These are phyloP conservation scores for Kurtzmaniella quercitrusa DNA, from an alignment of 1,139 yeast genomes.

Conservation along the genomic window DNA sequence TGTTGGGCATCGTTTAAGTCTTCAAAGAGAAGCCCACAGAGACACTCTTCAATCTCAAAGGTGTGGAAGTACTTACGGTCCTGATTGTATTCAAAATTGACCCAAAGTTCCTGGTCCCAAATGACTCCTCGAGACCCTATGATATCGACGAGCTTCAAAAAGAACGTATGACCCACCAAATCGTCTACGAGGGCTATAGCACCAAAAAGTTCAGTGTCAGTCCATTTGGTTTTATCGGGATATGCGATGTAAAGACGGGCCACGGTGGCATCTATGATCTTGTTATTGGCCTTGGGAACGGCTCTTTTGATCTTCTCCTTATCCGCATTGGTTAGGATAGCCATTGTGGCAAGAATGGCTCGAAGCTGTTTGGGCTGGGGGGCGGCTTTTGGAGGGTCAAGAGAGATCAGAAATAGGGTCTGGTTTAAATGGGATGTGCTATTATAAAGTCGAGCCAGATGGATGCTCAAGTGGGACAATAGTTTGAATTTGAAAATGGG, in stretches of 20 bases:
- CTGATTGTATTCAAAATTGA: slow-evolving; percentile 84
- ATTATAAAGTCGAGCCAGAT: too few species aligned
- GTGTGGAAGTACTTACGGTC: slow-evolving; percentile 94
- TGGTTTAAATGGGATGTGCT: too few species aligned
- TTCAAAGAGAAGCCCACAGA: slow-evolving; percentile 84
- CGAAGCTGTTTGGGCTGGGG: not conserved
- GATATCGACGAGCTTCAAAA: slow-evolving; percentile 82
- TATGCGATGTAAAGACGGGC: slow-evolving; percentile 87
- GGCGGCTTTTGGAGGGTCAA: not conserved
- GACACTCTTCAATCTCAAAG: slow-evolving; percentile 88
- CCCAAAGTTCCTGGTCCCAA: slow-evolving; percentile 95
- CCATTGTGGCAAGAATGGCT: slow-evolving; percentile 42
- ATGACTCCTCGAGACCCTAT: slow-evolving; percentile 77
- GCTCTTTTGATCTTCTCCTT: slow-evolving; percentile 86
- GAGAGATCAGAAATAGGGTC: not conserved
- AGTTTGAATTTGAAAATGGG: too few species aligned
- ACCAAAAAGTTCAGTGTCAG: slow-evolving; percentile 83
- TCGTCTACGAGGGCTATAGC: slow-evolving; percentile 88
- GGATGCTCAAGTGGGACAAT: too few species aligned
- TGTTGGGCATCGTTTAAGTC: slow-evolving; percentile 86
- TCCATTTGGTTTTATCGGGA: slow-evolving; percentile 81
- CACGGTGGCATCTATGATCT: slow-evolving; percentile 84
- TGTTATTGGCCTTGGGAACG: slow-evolving; percentile 83
- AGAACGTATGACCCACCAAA: slow-evolving; percentile 89
- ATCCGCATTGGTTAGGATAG: slow-evolving; percentile 60